Evolutionary conservation across 73 alveolate genomes (phyloP), one percentile per base, ranked within the genome.

Genomic region (Paramecium octaurelia): DNA sequence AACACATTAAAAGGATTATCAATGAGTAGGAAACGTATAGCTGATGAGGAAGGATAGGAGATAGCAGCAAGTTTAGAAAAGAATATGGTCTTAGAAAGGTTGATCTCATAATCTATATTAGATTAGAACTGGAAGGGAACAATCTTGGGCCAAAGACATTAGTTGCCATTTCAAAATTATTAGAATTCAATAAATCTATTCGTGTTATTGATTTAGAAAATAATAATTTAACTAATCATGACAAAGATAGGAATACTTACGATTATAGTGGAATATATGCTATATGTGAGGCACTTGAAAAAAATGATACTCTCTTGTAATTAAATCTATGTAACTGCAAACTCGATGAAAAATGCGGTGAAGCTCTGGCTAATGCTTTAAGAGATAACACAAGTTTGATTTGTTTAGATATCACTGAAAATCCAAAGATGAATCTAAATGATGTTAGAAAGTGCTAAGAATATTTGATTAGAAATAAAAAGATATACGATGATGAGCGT

Each of bases 71-170:
- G 91, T 75, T 71, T 93, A 8, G 92, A 93, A 23, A 92, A 93
- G 9, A 93, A 93, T 77, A 68, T 21, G 35, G 93, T 89, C 20
- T 34, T 93, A 8, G 96, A 93, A 93, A 93, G 93, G 80, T 64
- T 31, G 27, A 64, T 64, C 29, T 31, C 31, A 3, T 23, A 64
- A 64, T 64, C 24, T 64, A 64, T 10, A 31, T 64, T 64, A 64
- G 87, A 34, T 92, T 93, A 29, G 96, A 93, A 54, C 36, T 93
- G 40, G 95, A 93, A 92, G 95, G 96, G 3, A 93, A 93, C 38
- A 24, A 46, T 35, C 76, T 93, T 9, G 96, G 96, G 12, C 92
- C 92, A 40, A 58, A 84, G 35, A 77, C 95, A 0, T 90, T 92
- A 24, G 64, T 76, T 24, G 38, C 60, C 23, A 42, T 92, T 58